These are phyloP conservation scores for Volvox carteri DNA, from an alignment of 163 green algal species.

Conservation along the genomic window DNA sequence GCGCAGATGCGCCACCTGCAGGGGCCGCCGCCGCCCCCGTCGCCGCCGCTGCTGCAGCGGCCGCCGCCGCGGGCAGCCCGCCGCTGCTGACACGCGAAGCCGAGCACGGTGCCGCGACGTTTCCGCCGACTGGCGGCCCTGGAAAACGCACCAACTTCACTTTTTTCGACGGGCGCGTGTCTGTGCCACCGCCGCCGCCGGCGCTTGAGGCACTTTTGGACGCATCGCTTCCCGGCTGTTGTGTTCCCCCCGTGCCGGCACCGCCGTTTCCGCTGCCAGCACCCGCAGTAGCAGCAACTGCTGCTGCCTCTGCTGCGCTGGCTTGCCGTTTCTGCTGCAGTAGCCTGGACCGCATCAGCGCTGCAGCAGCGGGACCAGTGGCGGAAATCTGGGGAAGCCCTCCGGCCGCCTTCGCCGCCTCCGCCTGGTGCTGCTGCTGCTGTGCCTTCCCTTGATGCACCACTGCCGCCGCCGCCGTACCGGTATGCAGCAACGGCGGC, in stretches of 20 bases:
- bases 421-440: conserved; percentile 14
- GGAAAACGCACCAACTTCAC: conserved; percentile 51
- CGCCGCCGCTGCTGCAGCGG: background rate
- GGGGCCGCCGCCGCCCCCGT: background rate
- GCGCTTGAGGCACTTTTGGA: background rate
- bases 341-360: conserved; percentile 48
- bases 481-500: background rate
- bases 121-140: background rate
- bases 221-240: background rate
- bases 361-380: conserved; percentile 26
- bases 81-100: conserved; percentile 34
- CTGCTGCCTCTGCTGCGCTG: background rate
- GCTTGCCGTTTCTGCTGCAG: conserved; percentile 51
- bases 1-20: background rate
- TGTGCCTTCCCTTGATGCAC: too few species aligned
- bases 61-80: background rate
- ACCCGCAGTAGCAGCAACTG: background rate
- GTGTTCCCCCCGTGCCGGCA: background rate
- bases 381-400: conserved; percentile 6
- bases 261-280: background rate
- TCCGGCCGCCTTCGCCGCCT: background rate
- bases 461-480: background rate
- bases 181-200: background rate
- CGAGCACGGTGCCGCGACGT: background rate
- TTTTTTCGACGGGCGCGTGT: conserved; percentile 10